A percentile compares a stretch with the other conserved stretches of the same genome.
Conservation (phyloP, 805 yeast genomes). For the Middelhovenomyces tepae region DNA sequence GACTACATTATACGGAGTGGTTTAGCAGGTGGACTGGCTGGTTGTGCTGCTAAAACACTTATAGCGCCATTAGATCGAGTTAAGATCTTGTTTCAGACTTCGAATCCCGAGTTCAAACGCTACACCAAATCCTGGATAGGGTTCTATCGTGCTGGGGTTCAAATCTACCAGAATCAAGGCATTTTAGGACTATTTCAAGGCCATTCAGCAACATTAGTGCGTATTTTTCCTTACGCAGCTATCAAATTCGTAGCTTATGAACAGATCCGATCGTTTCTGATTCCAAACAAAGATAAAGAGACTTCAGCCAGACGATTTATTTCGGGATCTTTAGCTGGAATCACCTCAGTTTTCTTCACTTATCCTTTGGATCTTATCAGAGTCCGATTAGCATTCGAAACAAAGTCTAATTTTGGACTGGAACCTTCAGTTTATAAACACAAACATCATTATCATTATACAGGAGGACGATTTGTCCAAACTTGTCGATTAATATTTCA, state of each 20-base stretch:
- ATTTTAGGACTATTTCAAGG: slow-evolving; percentile 81
- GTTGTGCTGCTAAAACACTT: slow-evolving; percentile 89
- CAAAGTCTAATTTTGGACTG: slow-evolving; percentile 29
- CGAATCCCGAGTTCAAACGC: slow-evolving; percentile 77
- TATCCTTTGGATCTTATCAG: slow-evolving; percentile 88
- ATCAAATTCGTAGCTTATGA: slow-evolving; percentile 95
- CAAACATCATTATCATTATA: slow-evolving; percentile 18
- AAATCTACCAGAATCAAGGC: slow-evolving; percentile 66
- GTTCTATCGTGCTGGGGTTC: slow-evolving; percentile 57
- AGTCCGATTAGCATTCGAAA: slow-evolving; percentile 86
- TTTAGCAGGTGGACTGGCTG: slow-evolving; percentile 91
- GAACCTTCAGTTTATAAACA: neutral
- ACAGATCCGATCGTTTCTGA: slow-evolving; percentile 71
- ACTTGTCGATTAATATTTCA: slow-evolving; percentile 21
- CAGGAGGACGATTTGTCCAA: slow-evolving; percentile 26
- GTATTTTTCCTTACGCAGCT: slow-evolving; percentile 96
- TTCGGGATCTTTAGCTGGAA: slow-evolving; percentile 88
- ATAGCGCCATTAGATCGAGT: slow-evolving; percentile 95
- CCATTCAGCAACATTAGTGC: slow-evolving; percentile 82
- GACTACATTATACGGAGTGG: slow-evolving; percentile 82
- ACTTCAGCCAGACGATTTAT: slow-evolving; percentile 70
- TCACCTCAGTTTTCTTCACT: slow-evolving; percentile 76
- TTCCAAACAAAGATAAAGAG: slow-evolving; percentile 67
- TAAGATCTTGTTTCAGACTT: slow-evolving; percentile 89
- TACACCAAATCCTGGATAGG: slow-evolving; percentile 78